Percentiles rank a stretch among this genome's conserved stretches.
phyloP scores from a whole-genome alignment of 257 asterid genomes.

The Solanum gracilifrons region DNA sequence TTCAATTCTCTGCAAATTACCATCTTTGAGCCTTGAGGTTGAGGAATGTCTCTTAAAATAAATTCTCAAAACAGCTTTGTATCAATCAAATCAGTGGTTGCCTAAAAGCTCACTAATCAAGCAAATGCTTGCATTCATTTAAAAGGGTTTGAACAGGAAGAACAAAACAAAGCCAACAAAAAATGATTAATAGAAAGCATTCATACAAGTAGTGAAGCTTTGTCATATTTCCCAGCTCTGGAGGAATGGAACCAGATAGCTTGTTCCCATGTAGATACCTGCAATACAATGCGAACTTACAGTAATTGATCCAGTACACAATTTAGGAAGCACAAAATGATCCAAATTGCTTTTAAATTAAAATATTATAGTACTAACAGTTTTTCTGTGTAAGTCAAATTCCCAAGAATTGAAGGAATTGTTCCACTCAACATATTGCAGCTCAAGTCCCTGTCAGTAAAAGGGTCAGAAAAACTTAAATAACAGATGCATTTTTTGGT shows the following conservation, averaged over 20 bases:
- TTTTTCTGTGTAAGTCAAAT: conserved; percentile 84
- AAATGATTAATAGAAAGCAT: neutral
- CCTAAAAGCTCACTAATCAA: neutral
- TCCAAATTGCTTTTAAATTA: neutral
- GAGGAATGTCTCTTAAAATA: neutral
- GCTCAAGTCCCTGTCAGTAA: conserved; percentile 62
- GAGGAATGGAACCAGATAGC: conserved; percentile 77
- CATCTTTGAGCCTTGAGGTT: neutral
- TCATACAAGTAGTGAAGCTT: conserved; percentile 84
- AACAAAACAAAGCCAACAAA: neutral
- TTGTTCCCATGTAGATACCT: conserved; percentile 92
- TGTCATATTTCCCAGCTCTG: conserved; percentile 96
- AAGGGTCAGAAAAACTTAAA: neutral
- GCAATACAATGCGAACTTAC: neutral
- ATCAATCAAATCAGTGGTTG: neutral
- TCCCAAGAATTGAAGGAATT: conserved; percentile 87
- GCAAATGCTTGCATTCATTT: neutral
- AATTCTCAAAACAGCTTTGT: neutral
- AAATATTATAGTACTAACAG: conserved; percentile 33
- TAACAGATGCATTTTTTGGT: neutral
- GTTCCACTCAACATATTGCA: conserved; percentile 77
- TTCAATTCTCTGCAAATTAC: conserved; percentile 58
- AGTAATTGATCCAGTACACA: neutral
- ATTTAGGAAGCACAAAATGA: neutral
- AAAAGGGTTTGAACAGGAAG: neutral